These are phyloP conservation scores for Blastocrithidia nonstop DNA, from an alignment of 208 protist genomes.

Conservation along the genomic window DNA sequence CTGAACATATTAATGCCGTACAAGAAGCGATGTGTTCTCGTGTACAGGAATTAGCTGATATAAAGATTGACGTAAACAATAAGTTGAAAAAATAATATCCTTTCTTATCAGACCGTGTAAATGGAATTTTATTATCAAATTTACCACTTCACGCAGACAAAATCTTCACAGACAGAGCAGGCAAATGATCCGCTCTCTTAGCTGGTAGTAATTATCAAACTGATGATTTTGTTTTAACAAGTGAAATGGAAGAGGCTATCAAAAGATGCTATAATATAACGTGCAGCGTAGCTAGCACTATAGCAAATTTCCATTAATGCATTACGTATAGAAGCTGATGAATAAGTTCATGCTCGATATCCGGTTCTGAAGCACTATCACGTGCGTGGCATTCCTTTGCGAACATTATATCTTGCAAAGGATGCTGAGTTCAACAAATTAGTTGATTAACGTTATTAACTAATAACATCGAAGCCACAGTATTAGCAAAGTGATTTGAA, in stretches of 20 bases:
- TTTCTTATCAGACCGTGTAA: slow-evolving; percentile 23
- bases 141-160: slow-evolving; percentile 16
- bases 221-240: too few species aligned
- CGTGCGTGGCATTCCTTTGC: slow-evolving; percentile 19
- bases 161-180: slow-evolving; percentile 9
- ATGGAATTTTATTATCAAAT: slow-evolving; percentile 20
- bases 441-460: too few species aligned
- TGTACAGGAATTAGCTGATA: slow-evolving; percentile 8
- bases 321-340: slow-evolving; percentile 32
- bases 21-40: slow-evolving; percentile 6
- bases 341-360: slow-evolving; percentile 37
- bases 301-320: slow-evolving; percentile 15
- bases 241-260: too few species aligned
- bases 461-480: too few species aligned
- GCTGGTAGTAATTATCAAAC: too few species aligned
- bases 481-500: too few species aligned
- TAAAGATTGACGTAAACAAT: slow-evolving; percentile 15
- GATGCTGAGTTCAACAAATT: too few species aligned
- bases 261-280: too few species aligned
- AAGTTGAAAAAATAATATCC: slow-evolving; percentile 22
- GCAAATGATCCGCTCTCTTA: slow-evolving; percentile 1
- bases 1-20: slow-evolving; percentile 6
- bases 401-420: too few species aligned
- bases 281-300: slow-evolving; percentile 12
- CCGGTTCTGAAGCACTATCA: slow-evolving; percentile 32